Conservation (phyloP, 441 rosid genomes). For the Jatropha multifida region DNA sequence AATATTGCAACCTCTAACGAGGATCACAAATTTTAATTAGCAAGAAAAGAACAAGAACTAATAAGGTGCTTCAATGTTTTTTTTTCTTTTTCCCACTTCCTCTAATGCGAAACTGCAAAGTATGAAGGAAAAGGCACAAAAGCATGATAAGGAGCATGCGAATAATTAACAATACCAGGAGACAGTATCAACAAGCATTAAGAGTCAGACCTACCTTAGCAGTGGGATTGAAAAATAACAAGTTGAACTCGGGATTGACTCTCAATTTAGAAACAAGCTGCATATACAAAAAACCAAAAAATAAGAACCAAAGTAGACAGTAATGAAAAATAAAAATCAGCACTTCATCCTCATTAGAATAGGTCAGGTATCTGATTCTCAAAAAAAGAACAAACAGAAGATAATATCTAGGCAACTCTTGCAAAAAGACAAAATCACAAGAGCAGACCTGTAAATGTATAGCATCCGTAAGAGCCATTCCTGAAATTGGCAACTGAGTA, state of each 20-base stretch:
- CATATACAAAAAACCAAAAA: conserved; percentile 34
- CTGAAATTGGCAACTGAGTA: conserved; percentile 45
- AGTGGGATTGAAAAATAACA: conserved; percentile 68
- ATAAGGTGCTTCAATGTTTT: neutral
- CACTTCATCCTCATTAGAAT: conserved; percentile 13
- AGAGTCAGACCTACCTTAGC: conserved; percentile 64
- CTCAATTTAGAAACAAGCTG: conserved; percentile 91
- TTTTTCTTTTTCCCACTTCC: neutral
- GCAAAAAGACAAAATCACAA: conserved; percentile 20
- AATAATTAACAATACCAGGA: conserved; percentile 6
- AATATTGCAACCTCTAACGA: neutral
- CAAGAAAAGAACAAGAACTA: neutral
- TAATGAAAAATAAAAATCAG: conserved; percentile 12
- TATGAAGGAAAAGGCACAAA: conserved; percentile 10
- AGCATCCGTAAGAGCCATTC: conserved; percentile 69
- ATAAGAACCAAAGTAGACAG: conserved; percentile 14
- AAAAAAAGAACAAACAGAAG: neutral
- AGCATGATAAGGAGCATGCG: conserved; percentile 3
- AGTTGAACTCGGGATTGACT: conserved; percentile 79
- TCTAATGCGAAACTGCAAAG: neutral
- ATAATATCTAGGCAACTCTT: neutral
- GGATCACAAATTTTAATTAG: neutral
- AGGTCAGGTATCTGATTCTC: neutral
- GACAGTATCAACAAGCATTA: conserved; percentile 9
- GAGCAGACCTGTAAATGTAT: conserved; percentile 68